phyloP scores from a whole-genome alignment of 2,329 filamentous ascomycete genomes.

The Colletotrichum lindemuthianum region DNA sequence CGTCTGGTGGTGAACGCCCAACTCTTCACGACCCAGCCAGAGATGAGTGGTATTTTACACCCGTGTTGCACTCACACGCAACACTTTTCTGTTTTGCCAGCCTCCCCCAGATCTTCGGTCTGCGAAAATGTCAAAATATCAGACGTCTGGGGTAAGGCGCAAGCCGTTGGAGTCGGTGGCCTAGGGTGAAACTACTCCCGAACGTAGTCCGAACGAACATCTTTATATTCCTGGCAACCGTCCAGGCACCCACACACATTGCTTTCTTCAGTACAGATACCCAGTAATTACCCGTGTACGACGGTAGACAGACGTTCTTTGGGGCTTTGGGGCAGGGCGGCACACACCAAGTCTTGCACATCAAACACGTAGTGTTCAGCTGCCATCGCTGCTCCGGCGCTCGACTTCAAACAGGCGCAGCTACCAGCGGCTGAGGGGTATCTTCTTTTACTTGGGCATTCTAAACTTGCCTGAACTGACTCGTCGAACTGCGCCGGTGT shows the following conservation, averaged over 20 bases:
- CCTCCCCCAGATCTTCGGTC: conserved; percentile 2
- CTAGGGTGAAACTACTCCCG: conserved; percentile 16
- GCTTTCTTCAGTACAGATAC: no score
- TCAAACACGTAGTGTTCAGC: conserved; percentile 34
- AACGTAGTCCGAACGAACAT: conserved; percentile 2
- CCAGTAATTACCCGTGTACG: no score
- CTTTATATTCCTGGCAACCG: no score
- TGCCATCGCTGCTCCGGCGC: not conserved
- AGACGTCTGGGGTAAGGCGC: conserved; percentile 34
- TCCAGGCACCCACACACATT: no score
- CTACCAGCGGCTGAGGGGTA: not conserved
- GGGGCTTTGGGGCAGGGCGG: not conserved
- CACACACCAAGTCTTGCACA: conserved; percentile 31
- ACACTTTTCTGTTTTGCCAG: conserved; percentile 15
- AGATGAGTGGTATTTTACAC: not conserved
- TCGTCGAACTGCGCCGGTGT: no score
- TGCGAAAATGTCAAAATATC: conserved; percentile 31
- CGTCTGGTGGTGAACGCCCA: not conserved
- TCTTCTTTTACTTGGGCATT: no score
- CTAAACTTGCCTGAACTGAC: no score
- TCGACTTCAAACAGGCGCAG: not conserved
- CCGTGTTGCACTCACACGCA: not conserved
- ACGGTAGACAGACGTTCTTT: no score
- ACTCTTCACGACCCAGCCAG: no score
- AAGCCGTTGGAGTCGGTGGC: conserved; percentile 21